Evolutionary conservation across 2,329 filamentous ascomycete genomes (phyloP).

Genomic region (Pseudogymnoascus sp.): DNA sequence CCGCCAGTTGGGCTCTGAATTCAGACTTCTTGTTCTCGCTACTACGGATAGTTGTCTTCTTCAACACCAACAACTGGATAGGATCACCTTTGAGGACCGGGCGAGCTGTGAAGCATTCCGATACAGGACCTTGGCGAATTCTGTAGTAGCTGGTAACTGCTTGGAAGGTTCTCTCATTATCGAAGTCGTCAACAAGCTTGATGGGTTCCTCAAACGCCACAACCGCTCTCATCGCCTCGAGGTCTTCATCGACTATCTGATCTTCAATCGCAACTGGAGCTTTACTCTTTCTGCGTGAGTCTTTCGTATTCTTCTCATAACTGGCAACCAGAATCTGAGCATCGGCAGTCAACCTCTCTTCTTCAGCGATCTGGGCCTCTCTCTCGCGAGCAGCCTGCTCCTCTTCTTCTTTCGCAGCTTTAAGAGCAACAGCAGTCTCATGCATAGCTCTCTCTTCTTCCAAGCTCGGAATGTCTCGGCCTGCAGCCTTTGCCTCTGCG

Average conservation of each 20-base stretch:
- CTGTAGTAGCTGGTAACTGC: constrained; percentile 62
- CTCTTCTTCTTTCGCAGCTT: constrained; percentile 43
- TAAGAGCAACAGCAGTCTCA: constrained; percentile 59
- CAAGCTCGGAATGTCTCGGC: constrained; percentile 71
- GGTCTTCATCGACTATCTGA: constrained; percentile 30
- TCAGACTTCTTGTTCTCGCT: constrained; percentile 49
- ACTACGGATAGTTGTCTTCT: constrained; percentile 55
- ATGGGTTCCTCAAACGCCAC: constrained; percentile 62
- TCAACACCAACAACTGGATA: constrained; percentile 57
- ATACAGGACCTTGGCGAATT: constrained; percentile 56
- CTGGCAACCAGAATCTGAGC: constrained; percentile 62
- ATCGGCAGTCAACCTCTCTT: constrained; percentile 47
- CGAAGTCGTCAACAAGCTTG: constrained; percentile 52
- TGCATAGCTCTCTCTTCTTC: constrained; percentile 83
- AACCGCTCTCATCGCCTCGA: constrained; percentile 27
- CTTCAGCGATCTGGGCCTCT: constrained; percentile 52
- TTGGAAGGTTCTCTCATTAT: constrained; percentile 59
- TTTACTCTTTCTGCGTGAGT: constrained; percentile 54
- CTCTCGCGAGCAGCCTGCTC: constrained; percentile 40
- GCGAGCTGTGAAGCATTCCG: constrained; percentile 63
- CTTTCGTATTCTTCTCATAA: constrained; percentile 52
- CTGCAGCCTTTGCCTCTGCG: constrained; percentile 66
- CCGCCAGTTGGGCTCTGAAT: constrained; percentile 68
- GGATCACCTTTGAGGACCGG: constrained; percentile 53
- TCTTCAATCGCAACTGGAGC: constrained; percentile 30